A percentile compares a stretch with the other conserved stretches of the same genome.
Evolutionary conservation across 305 asterid genomes (phyloP).

Genomic region (Solanum hybrid): DNA sequence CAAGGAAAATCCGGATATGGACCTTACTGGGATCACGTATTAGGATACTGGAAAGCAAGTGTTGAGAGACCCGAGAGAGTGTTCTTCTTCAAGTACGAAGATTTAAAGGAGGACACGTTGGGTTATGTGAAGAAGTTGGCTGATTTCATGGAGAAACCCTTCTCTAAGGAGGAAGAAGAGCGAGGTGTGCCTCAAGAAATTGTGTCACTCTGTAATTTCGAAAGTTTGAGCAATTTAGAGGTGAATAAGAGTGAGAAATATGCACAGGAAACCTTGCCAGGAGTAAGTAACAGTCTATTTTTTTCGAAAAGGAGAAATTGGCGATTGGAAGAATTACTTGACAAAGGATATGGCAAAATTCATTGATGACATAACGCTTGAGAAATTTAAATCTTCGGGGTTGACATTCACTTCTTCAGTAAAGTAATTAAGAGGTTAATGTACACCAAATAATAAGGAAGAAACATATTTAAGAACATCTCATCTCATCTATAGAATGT

Average conservation of each 20-base stretch:
- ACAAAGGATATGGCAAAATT: not conserved
- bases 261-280: accelerated
- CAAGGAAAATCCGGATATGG: not conserved
- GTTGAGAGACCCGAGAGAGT: not conserved
- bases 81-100: not conserved
- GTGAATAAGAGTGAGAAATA: not conserved
- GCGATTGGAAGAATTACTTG: not conserved
- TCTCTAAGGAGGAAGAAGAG: not conserved
- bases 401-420: not conserved
- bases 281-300: not conserved
- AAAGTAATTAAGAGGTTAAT: not conserved
- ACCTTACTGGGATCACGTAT: slow-evolving; percentile 6
- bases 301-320: not conserved
- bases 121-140: not conserved
- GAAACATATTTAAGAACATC: not conserved
- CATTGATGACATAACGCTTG: not conserved
- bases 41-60: not conserved
- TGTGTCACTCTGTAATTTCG: not conserved
- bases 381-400: not conserved
- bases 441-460: not conserved
- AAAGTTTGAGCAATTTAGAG: not conserved
- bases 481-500: too few relatives aligned
- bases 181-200: not conserved
- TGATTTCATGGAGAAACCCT: not conserved
- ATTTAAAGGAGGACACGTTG: not conserved